Evolutionary conservation across 2,329 filamentous ascomycete species (phyloP).

Genomic region (Fusarium sp.): DNA sequence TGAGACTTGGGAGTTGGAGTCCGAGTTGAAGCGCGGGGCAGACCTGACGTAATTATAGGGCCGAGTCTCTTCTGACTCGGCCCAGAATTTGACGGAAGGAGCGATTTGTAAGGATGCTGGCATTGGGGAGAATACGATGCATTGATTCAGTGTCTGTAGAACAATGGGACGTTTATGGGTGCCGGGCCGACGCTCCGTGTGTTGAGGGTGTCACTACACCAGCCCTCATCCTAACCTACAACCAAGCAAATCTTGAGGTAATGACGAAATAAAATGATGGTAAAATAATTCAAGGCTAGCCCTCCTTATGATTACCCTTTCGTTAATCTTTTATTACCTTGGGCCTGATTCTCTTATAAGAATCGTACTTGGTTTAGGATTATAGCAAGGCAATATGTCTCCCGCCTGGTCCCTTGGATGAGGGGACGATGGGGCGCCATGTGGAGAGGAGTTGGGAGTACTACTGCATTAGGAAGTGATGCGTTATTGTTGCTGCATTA

Average conservation of each 20-base stretch:
- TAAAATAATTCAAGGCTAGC: too few relatives aligned
- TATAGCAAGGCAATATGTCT: too few relatives aligned
- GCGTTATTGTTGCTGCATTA: neutral
- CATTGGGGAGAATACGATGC: neutral
- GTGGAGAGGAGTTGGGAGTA: conserved; percentile 10
- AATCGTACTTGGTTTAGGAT: too few relatives aligned
- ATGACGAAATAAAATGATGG: neutral
- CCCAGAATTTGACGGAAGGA: neutral
- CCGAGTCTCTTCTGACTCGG: conserved; percentile 19
- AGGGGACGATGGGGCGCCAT: neutral
- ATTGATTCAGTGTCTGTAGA: neutral
- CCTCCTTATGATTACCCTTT: too few relatives aligned
- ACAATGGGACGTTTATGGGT: neutral
- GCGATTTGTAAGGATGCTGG: conserved; percentile 14
- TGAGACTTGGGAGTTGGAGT: neutral
- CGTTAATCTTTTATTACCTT: too few relatives aligned
- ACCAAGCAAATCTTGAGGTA: neutral
- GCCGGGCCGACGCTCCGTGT: conserved; percentile 4
- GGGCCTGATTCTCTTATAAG: too few relatives aligned
- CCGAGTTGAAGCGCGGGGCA: conserved; percentile 28
- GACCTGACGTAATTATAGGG: conserved; percentile 38
- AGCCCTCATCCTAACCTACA: too few relatives aligned
- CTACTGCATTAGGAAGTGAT: conserved; percentile 9
- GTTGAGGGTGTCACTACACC: too few relatives aligned
- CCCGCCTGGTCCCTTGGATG: too few relatives aligned